phyloP scores from a whole-genome alignment of 2,329 filamentous ascomycete species.

The Paecilomyces variotii region DNA sequence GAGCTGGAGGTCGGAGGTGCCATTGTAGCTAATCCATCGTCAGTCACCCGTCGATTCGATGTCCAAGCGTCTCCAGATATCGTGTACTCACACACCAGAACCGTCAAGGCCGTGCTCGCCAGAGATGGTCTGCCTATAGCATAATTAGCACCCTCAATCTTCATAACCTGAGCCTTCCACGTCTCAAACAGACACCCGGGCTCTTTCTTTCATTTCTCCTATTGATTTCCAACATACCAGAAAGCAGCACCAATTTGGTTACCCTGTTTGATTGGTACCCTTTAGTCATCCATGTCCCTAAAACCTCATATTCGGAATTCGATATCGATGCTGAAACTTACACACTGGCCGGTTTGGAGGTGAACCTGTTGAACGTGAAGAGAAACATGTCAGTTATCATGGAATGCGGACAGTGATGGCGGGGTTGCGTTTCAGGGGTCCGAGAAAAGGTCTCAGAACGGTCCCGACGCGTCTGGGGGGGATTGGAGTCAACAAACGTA shows the following conservation, averaged over 20 bases:
- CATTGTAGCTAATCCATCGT: constrained; percentile 67
- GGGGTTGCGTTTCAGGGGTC: constrained; percentile 22
- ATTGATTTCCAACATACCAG: constrained; percentile 55
- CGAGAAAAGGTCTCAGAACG: constrained; percentile 13
- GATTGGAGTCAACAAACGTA: constrained; percentile 39
- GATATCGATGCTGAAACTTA: constrained; percentile 45
- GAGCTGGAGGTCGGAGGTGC: constrained; percentile 95
- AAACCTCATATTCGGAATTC: constrained; percentile 2
- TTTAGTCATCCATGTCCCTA: constrained; percentile 15
- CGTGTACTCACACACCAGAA: constrained; percentile 73
- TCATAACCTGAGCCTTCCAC: background rate
- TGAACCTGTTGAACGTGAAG: constrained; percentile 69
- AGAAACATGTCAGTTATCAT: constrained; percentile 20
- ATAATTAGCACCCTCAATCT: constrained; percentile 31
- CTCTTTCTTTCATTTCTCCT: background rate
- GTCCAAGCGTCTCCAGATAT: background rate
- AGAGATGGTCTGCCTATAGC: constrained; percentile 66
- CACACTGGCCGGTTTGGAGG: constrained; percentile 99
- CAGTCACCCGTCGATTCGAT: constrained; percentile 12
- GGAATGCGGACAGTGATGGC: constrained; percentile 21
- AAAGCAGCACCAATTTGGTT: constrained; percentile 99
- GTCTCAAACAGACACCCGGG: background rate
- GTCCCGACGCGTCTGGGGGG: constrained; percentile 27
- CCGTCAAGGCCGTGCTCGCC: constrained; percentile 95
- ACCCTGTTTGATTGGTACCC: constrained; percentile 54